Base-by-base conservation (phyloP, 2,329 filamentous ascomycete species). In the Aspergillus sergii region DNA sequence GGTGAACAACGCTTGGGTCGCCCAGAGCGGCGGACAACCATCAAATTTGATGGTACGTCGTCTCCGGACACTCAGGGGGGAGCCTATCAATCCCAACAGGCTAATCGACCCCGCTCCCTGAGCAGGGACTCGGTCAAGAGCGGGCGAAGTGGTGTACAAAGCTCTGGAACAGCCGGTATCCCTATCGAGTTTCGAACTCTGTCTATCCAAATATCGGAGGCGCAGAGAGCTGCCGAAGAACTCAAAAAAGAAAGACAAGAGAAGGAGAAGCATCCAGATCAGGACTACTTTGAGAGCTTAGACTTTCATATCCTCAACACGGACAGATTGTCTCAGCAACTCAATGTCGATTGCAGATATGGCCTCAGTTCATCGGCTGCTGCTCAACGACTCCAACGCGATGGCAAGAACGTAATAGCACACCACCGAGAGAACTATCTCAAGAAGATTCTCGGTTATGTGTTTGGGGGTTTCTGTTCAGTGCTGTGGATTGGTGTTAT, bases 401-500 rank as follows among this genome's bases (percentile, higher is more conserved):
- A 91, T 76, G 91, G 91, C 53, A 85, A 79, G 65, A 94, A 94
- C 70, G 83, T 85, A 16, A 89, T 89, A 19, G 86, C 89, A 21
- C 84, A 87, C 5, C 88, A 90, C 8, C 84, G 87, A 7, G 90
- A 89, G 19, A 86, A 86, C 66, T 83, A 85, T 57, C 70, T 87
- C 30, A 81, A 82, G 43, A 87, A 87, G 66, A 83, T 89, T 3
- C 78, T 89, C 43, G 85, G 85, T 19, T 94, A 94, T 77, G 87
- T 93, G 71, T 93, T 93, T 78, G 89, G 89, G 68, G 91, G 91
- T 3, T 94, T 94, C 68, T 91, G 91, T n/a, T 85, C 88, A 1
- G 86, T 94, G 50, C 82, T 94, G 3, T 85, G 93, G 57, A 74
- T 89, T 4, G 91, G 89, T 28, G 83, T 86, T 8, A 84, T 93